Percentiles rank a stretch among this genome's conserved stretches.
Evolutionary conservation across 2,329 filamentous ascomycete genomes (phyloP).

Genomic region (Fusarium poae): DNA sequence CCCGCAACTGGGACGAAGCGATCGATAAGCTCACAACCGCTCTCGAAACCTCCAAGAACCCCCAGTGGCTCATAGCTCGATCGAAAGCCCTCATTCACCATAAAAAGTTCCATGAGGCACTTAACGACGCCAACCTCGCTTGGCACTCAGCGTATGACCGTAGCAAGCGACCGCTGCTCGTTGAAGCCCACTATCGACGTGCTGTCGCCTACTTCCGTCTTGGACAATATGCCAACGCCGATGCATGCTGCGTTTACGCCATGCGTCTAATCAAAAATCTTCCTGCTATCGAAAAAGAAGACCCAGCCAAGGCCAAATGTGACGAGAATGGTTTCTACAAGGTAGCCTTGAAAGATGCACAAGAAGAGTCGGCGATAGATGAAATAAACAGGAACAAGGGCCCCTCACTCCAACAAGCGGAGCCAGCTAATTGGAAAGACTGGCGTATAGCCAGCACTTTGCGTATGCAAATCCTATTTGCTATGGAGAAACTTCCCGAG

Average conservation of each 20-base stretch:
- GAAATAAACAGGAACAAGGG: slow-evolving; percentile 46
- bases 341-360: slow-evolving; percentile 52
- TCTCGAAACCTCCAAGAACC: slow-evolving; percentile 74
- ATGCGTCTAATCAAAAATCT: slow-evolving; percentile 56
- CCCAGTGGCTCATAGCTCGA: slow-evolving; percentile 84
- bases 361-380: slow-evolving; percentile 50
- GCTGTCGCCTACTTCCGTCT: slow-evolving; percentile 79
- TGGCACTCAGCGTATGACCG: slow-evolving; percentile 73
- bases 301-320: slow-evolving; percentile 50
- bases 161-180: slow-evolving; percentile 79
- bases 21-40: slow-evolving; percentile 77
- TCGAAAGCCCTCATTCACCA: slow-evolving; percentile 81
- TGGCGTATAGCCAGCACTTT: slow-evolving; percentile 60
- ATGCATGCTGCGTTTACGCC: slow-evolving; percentile 74
- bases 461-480: slow-evolving; percentile 62
- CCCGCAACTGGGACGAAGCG: slow-evolving; percentile 74
- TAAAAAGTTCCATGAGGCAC: slow-evolving; percentile 71
- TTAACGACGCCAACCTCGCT: slow-evolving; percentile 77
- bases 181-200: slow-evolving; percentile 84
- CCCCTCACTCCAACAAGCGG: slow-evolving; percentile 8
- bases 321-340: slow-evolving; percentile 64
- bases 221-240: slow-evolving; percentile 79
- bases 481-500: slow-evolving; percentile 59
- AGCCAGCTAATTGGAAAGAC: slow-evolving; percentile 38
- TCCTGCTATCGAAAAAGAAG: slow-evolving; percentile 51